Base-by-base conservation (phyloP, 164 flowering plant genomes). In the Vitis cinerea region DNA sequence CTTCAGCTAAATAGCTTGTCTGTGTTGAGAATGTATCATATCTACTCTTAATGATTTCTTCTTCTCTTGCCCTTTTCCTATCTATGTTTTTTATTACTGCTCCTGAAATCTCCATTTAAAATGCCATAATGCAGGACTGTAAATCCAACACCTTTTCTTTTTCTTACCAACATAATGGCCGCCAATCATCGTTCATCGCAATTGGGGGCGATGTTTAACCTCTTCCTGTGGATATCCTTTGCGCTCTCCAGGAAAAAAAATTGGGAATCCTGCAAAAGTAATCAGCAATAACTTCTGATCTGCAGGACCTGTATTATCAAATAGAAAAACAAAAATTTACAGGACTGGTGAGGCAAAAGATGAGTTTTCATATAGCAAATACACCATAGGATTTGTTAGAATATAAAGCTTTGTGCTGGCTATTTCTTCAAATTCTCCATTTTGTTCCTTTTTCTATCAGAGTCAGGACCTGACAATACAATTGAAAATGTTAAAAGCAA, bases 11-110 rank as follows among this genome's bases (percentile, higher is more conserved):
- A 65, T 47, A 7, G 58, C 58, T 50, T 51, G 55, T 63, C 11
- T 37, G 49, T 57, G 23, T 59, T 63, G 23, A 11, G 51, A 65
- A 13, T 67, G 63, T 71, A 78, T 76, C 71, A 64, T 64, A 78
- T 72, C 72, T 61, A 69, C 66, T 67, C 60, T 54, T 15, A 66
- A 59, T 67, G 66, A 66, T 65, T 55, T 68, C 66, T 65, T 61
- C 50, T 31, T 49, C 60, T 15, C 54, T 8, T 52, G 1, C 10
- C 12, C 15, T 16, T 61, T 53, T 53, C 37, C 13, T 30, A 2
- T 5, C 63, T 47, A 49, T 70, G 17, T 48, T 61, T 19, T 11
- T 48, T 16, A 47, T n/a, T 49, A 3, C 16, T 27, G 37, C 66
- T 3, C 29, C 65, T 62, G 29, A 59, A 59, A 10, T 27, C 10